phyloP scores from a whole-genome alignment of 306 rosid genomes.

The Vicia sativa region DNA sequence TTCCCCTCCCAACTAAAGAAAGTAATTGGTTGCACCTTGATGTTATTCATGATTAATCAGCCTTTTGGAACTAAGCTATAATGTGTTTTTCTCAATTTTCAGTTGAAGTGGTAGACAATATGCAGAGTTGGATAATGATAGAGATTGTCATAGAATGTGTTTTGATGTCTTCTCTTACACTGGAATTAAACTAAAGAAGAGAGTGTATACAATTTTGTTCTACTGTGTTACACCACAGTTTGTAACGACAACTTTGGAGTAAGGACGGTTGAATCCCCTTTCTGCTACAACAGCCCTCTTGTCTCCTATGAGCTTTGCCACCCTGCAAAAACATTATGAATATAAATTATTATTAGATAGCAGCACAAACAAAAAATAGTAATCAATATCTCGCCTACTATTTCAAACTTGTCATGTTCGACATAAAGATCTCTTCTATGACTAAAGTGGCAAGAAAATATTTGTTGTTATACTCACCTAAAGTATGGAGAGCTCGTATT shows the following conservation, averaged over 20 bases:
- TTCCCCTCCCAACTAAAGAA: slow-evolving; percentile 31
- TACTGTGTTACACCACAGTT: slow-evolving; percentile 64
- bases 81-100: slow-evolving; percentile 22
- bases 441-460: slow-evolving; percentile 29
- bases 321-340: slow-evolving; percentile 52
- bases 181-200: slow-evolving; percentile 27
- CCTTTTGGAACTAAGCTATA: slow-evolving; percentile 27
- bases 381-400: too few relatives aligned
- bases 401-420: slow-evolving; percentile 30
- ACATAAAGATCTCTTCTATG: slow-evolving; percentile 26
- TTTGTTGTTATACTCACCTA: slow-evolving; percentile 50
- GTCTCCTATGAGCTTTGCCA: slow-evolving; percentile 89
- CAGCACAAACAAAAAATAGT: too few relatives aligned
- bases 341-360: slow-evolving; percentile 19
- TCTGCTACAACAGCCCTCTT: slow-evolving; percentile 85
- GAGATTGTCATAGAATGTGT: slow-evolving; percentile 35
- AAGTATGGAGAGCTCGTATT: slow-evolving; percentile 83
- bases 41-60: slow-evolving; percentile 29
- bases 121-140: slow-evolving; percentile 3
- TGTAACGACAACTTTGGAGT: slow-evolving; percentile 63
- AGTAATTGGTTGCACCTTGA: slow-evolving; percentile 20
- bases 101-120: slow-evolving; percentile 20
- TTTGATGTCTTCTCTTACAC: slow-evolving; percentile 21
- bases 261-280: slow-evolving; percentile 89
- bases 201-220: slow-evolving; percentile 20